A percentile compares a stretch with the other conserved stretches of the same genome.
Conservation (phyloP, 441 rosid genomes). For the Corymbia citriodora region DNA sequence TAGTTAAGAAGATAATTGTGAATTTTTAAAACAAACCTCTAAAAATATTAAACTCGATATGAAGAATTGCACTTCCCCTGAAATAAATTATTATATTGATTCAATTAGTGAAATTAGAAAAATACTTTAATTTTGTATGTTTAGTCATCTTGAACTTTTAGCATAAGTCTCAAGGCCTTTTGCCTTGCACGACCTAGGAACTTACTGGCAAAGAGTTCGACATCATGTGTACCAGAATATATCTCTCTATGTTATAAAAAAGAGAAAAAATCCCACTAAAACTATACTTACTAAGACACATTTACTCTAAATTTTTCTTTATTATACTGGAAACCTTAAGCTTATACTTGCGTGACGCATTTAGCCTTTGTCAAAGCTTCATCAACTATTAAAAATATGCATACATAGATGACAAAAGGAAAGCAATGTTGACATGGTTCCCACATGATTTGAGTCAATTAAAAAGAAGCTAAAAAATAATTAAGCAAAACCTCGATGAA, state of each 20-base stretch:
- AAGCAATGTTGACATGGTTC: too few species aligned
- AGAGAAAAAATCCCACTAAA: neutral
- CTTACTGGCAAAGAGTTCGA: neutral
- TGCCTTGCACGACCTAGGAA: fast-evolving
- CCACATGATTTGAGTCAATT: neutral
- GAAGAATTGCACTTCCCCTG: neutral
- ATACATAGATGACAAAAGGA: too few species aligned
- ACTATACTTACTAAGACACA: neutral
- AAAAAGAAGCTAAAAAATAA: neutral
- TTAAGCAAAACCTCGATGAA: neutral
- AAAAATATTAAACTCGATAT: neutral
- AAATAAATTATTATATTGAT: neutral
- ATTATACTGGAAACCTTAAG: neutral
- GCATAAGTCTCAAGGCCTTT: neutral
- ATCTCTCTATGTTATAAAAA: neutral
- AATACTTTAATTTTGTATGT: neutral
- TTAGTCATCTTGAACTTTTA: neutral
- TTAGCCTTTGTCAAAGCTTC: neutral
- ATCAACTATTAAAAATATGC: too few species aligned
- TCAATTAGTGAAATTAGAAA: neutral
- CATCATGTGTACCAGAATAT: neutral
- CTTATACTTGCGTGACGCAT: neutral
- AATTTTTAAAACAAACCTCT: neutral
- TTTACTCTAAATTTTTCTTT: neutral
- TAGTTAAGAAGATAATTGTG: neutral